A percentile compares a stretch with the other conserved stretches of the same genome.
phyloP scores from a whole-genome alignment of 2,329 filamentous ascomycete species.

The Cytospora schulzeri region DNA sequence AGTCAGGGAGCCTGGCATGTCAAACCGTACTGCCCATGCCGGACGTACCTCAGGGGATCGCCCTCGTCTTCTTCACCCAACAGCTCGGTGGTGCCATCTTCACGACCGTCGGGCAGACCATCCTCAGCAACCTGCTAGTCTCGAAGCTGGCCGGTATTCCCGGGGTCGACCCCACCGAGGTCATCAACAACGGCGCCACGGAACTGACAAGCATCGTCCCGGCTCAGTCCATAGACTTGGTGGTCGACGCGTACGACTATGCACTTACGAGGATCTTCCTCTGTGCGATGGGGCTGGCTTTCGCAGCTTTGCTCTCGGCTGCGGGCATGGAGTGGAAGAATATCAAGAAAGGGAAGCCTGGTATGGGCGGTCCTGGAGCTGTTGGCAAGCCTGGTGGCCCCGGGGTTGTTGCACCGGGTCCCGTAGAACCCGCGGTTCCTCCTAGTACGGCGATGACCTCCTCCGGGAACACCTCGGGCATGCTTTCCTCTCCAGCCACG shows the following conservation, averaged over 20 bases:
- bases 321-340: slow-evolving; percentile 67
- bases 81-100: slow-evolving; percentile 62
- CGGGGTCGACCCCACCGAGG: slow-evolving; percentile 43
- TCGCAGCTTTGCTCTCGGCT: slow-evolving; percentile 58
- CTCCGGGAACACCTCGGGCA: background rate
- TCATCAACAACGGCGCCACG: slow-evolving; percentile 58
- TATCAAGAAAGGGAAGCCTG: slow-evolving; percentile 56
- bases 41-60: slow-evolving; percentile 58
- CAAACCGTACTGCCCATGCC: slow-evolving; percentile 55
- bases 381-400: background rate
- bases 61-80: slow-evolving; percentile 60
- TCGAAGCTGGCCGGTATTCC: slow-evolving; percentile 43
- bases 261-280: slow-evolving; percentile 66
- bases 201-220: slow-evolving; percentile 58
- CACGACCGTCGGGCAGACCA: slow-evolving; percentile 58
- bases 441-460: background rate
- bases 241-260: slow-evolving; percentile 66
- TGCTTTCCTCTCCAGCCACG: background rate
- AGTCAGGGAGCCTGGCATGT: slow-evolving; percentile 57
- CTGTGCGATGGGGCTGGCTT: slow-evolving; percentile 58
- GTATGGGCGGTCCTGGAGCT: slow-evolving; percentile 4
- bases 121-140: slow-evolving; percentile 52
- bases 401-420: background rate
- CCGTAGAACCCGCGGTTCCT: background rate
- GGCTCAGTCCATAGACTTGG: slow-evolving; percentile 49